Conservation (phyloP, 1,284 basidiomycete genomes). For the Leccinum griseonigrum region DNA sequence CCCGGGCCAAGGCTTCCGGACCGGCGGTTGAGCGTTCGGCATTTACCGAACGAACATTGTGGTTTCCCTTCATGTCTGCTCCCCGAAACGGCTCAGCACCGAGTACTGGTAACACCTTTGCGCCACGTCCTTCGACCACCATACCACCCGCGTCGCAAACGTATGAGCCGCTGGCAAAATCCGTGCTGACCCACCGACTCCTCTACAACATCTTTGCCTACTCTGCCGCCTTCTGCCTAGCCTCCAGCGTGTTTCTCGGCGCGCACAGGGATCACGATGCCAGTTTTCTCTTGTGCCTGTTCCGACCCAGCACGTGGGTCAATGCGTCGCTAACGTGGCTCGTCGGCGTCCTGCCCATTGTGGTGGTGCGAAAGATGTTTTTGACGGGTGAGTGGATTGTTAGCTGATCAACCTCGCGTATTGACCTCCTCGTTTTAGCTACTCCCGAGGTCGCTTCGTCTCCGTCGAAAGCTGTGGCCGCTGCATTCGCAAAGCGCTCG, state of each 20-base stretch:
- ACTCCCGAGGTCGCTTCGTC: constrained; percentile 47
- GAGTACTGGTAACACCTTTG: constrained; percentile 32
- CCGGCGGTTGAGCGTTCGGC: neutral
- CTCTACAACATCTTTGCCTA: constrained; percentile 49
- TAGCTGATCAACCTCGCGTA: neutral
- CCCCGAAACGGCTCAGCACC: neutral
- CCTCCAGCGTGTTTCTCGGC: constrained; percentile 35
- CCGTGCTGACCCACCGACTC: constrained; percentile 54
- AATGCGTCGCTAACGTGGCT: constrained; percentile 36
- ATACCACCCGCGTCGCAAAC: constrained; percentile 48
- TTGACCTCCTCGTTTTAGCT: constrained; percentile 35
- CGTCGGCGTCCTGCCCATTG: constrained; percentile 45
- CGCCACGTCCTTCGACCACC: constrained; percentile 43
- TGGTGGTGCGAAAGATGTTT: constrained; percentile 53
- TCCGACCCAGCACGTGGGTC: constrained; percentile 29
- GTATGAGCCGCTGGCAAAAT: constrained; percentile 61
- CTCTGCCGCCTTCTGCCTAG: constrained; percentile 49
- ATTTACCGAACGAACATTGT: neutral
- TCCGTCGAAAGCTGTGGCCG: constrained; percentile 46
- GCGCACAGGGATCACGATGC: constrained; percentile 12
- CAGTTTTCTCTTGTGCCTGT: constrained; percentile 19
- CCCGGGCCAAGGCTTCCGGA: too few relatives aligned
- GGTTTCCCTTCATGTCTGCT: constrained; percentile 9
- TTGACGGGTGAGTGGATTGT: constrained; percentile 46
- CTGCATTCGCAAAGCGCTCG: constrained; percentile 45